These are phyloP conservation scores for Anaeramoeba flamelloides DNA, from an alignment of 78 protist species.

Conservation along the genomic window DNA sequence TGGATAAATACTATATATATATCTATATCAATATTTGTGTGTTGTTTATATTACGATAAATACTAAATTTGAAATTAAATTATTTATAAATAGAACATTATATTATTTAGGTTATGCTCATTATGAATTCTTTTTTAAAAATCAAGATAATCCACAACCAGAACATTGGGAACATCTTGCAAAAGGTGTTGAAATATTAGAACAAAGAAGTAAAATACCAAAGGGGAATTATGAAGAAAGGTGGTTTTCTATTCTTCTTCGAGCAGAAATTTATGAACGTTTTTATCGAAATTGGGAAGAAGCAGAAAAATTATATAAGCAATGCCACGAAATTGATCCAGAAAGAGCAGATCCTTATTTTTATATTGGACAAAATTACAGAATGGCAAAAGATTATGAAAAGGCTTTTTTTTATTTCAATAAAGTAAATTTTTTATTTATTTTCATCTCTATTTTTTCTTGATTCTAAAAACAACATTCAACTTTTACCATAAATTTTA, in stretches of 20 bases:
- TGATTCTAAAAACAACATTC: too few species aligned
- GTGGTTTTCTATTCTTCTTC: slow-evolving; percentile 13
- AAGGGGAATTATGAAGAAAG: slow-evolving; percentile 14
- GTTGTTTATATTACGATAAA: too few species aligned
- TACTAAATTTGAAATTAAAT: too few species aligned
- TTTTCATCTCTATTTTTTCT: too few species aligned
- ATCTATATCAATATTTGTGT: too few species aligned
- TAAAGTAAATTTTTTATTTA: too few species aligned
- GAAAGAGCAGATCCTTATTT: slow-evolving; percentile 13
- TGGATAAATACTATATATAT: too few species aligned
- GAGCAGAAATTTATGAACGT: slow-evolving; percentile 8
- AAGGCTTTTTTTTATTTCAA: neutral
- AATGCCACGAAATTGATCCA: slow-evolving; percentile 4
- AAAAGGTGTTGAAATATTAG: slow-evolving; percentile 2
- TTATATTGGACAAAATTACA: slow-evolving; percentile 11
- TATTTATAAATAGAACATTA: too few species aligned
- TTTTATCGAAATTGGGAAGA: neutral
- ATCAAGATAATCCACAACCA: neutral
- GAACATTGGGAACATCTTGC: neutral
- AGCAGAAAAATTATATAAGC: neutral
- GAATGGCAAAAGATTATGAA: neutral
- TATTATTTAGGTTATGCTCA: slow-evolving; percentile 24
- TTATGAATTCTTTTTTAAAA: neutral
- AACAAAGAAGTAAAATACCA: neutral
- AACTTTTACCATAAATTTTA: neutral